Base-by-base conservation (phyloP, 164 flowering plant genomes). In the Pachysandra terminalis region DNA sequence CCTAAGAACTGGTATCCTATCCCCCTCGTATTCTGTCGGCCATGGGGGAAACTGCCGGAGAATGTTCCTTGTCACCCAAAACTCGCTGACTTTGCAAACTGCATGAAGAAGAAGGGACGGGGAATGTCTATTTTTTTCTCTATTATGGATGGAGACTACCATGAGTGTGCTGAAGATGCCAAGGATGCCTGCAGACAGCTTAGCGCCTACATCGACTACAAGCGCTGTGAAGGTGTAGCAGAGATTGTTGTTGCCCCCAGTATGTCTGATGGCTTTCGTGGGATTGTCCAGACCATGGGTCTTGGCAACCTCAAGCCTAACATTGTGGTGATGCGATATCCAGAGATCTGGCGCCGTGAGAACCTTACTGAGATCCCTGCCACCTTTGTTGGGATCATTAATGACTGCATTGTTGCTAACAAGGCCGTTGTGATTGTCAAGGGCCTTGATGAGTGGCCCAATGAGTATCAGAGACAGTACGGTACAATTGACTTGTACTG, bases 1-100 rank as follows among this genome's bases (percentile, higher is more conserved):
- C 97, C 99, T 3, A 96, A 96, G 82, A 96, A 96, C 71, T 96
- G 99, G 99, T 96, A 96, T 59, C 99, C 99, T 0, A 96, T 96
- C 35, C 99, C 99, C 13, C 85, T 96, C 53, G 75, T 96, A 64
- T 93, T 93, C 83, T 96, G 99, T 79, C 85, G 98, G 40, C 99
- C 99, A 5, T 96, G 99, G 99, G 99, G 99, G 1, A 91, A 87
- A 81, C 88, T 96, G 26, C 99, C 99, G 12, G 99, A 96, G 73
- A 93, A 96, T 71, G 99, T 96, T 4, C 99, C 99, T 0, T 96
- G 99, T 76, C 99, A 96, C 74, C 99, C 99, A 1, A 96, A 96
- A 73, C 97, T 96, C 32, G 96, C 97, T 0, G 99, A 96, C 74
- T 96, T 96, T 76, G 99, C 99, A 27, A 96, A 96, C 75, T 96